Evolutionary conservation across 257 asterid genomes (phyloP).

Genomic region (Solanum infundibuliforme): DNA sequence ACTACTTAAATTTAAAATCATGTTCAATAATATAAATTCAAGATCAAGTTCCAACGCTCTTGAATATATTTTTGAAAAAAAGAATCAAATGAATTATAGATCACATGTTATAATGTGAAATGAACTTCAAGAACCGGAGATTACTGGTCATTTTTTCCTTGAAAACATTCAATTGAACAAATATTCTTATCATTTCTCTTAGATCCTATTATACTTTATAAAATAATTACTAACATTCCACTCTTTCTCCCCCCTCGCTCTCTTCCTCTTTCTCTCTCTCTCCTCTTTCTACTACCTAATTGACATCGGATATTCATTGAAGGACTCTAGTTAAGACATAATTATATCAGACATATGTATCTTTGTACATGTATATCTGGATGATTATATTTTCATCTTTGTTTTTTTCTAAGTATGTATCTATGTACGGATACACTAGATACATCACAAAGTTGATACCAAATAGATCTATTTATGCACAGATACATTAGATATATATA

Average conservation of each 20-base stretch:
- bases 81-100: not conserved
- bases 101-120: not conserved
- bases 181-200: not conserved
- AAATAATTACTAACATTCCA: accelerated
- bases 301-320: not conserved
- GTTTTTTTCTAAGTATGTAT: not conserved
- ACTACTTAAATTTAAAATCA: not conserved
- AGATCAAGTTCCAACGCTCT: not conserved
- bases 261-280: not conserved
- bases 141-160: not conserved
- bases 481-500: too few species aligned
- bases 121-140: not conserved
- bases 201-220: not conserved
- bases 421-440: not conserved
- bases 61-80: not conserved
- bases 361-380: too few species aligned
- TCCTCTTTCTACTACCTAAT: not conserved
- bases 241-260: too few species aligned
- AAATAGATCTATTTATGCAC: too few species aligned
- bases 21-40: not conserved
- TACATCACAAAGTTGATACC: too few species aligned
- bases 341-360: too few species aligned
- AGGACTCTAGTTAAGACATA: too few species aligned
- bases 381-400: too few species aligned
- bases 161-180: too few species aligned